A percentile compares a stretch with the other conserved stretches of the same genome.
Conservation (phyloP, 2,329 filamentous ascomycete genomes). For the Colletotrichum chlorophyti region DNA sequence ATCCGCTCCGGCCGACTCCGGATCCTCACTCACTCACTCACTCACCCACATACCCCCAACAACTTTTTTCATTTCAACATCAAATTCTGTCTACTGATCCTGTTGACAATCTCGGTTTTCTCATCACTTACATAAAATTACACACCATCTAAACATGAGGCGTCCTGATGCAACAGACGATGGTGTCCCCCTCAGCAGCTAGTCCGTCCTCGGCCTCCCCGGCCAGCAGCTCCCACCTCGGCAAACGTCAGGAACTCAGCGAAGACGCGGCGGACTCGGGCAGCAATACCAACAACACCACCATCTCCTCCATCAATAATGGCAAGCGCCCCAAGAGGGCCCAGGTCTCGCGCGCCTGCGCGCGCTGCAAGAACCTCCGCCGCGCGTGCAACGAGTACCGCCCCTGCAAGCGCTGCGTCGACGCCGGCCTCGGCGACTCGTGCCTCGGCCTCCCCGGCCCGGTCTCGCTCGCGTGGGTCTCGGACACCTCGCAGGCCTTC, state of each 20-base stretch:
- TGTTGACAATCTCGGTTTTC: too few species aligned
- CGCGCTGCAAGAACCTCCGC: constrained; percentile 49
- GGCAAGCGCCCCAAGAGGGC: constrained; percentile 29
- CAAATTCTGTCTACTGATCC: too few species aligned
- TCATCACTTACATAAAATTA: background rate
- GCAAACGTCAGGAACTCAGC: constrained; percentile 14
- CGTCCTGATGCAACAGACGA: constrained; percentile 22
- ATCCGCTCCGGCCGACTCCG: too few species aligned
- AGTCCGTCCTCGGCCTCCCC: constrained; percentile 25
- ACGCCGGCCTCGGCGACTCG: constrained; percentile 47
- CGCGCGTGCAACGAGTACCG: constrained; percentile 52
- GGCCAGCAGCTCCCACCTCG: constrained; percentile 27
- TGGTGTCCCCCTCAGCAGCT: constrained; percentile 27
- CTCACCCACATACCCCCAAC: background rate
- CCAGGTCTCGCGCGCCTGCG: constrained; percentile 51
- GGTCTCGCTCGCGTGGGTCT: constrained; percentile 27
- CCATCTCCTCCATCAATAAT: background rate
- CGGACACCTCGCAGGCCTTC: constrained; percentile 32
- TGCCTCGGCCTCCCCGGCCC: constrained; percentile 37
- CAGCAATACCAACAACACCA: background rate
- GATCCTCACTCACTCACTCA: background rate
- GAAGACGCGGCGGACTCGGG: constrained; percentile 10
- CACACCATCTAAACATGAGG: constrained; percentile 15
- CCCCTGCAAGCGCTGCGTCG: constrained; percentile 50
- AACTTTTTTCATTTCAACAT: background rate